phyloP scores from a whole-genome alignment of 345 rosid species.

The Dipteronia sinensis region DNA sequence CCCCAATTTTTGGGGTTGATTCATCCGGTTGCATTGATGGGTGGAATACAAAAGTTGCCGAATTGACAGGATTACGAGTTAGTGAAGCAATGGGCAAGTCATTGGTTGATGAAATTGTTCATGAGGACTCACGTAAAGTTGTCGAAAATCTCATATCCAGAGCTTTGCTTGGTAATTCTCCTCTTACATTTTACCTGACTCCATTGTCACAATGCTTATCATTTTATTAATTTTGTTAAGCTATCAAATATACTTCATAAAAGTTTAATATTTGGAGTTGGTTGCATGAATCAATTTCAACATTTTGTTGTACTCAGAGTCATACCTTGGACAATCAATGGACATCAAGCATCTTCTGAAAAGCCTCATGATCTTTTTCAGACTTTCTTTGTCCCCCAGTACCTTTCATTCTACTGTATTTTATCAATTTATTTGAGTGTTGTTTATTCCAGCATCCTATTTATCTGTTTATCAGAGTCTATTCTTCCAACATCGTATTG shows the following conservation, averaged over 20 bases:
- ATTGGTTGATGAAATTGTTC: constrained; percentile 62
- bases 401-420: too few relatives aligned
- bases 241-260: neutral
- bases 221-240: neutral
- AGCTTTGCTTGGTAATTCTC: constrained; percentile 67
- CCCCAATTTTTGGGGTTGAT: constrained; percentile 87
- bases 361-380: neutral
- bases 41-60: constrained; percentile 77
- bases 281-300: neutral
- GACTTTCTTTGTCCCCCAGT: neutral
- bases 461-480: too few relatives aligned
- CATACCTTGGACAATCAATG: neutral
- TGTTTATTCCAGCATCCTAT: neutral
- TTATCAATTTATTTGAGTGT: too few relatives aligned
- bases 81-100: constrained; percentile 77
- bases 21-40: constrained; percentile 73
- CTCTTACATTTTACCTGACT: neutral
- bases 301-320: neutral
- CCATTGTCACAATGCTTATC: neutral
- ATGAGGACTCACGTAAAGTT: constrained; percentile 49
- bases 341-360: neutral
- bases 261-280: neutral
- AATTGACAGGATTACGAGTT: constrained; percentile 66
- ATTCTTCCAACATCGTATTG: neutral
- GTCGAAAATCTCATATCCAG: constrained; percentile 52